Evolutionary conservation across 2,329 filamentous ascomycete species (phyloP), one percentile per base, ranked within the genome.

Genomic region (Alternaria viburni): DNA sequence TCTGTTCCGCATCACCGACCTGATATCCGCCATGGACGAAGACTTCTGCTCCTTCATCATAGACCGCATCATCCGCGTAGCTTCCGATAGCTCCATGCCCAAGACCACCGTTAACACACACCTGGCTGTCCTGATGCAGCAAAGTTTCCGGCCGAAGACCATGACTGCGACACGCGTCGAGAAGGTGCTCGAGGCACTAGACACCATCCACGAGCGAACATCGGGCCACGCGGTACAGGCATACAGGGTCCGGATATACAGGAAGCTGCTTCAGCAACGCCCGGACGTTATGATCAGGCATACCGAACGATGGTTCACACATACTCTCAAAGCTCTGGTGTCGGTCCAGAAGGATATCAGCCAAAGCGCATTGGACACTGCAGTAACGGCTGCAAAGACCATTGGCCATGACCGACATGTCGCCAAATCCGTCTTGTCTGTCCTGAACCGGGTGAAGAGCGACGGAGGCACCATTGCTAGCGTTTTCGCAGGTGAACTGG

Each of bases 41-140:
- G 93, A 97, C 26, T 97, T 97, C 76, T 90, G 89, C 57, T 80
- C 88, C 15, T 96, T 93, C 76, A 85, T 97, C 57, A 81, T 97
- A 43, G 94, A 98, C 61, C 90, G 94, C 67, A 89, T 90, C 56
- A 92, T 96, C 64, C 86, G 87, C 51, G 88, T 88, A 10, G 88
- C 97, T 56, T 87, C 92, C 71, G 89, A 95, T 64, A 77, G 84
- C 4, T 83, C 86, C 5, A 83, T 88, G 15, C 88, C 93, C 1
- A 98, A 98, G 72, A 89, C 92, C 15, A 83, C 97, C 10, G 85
- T 91, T 28, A 91, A 91, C 36, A 90, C 92, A 69, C 86, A 97
- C 69, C 89, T 97, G 84, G 90, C 93, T 66, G 86, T 96, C 6
- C 84, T 97, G 13, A 91, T 90, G 47, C 88, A 91, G 49, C 94